Conservation (phyloP, 2,329 filamentous ascomycete genomes). For the Fusarium heterosporum region DNA sequence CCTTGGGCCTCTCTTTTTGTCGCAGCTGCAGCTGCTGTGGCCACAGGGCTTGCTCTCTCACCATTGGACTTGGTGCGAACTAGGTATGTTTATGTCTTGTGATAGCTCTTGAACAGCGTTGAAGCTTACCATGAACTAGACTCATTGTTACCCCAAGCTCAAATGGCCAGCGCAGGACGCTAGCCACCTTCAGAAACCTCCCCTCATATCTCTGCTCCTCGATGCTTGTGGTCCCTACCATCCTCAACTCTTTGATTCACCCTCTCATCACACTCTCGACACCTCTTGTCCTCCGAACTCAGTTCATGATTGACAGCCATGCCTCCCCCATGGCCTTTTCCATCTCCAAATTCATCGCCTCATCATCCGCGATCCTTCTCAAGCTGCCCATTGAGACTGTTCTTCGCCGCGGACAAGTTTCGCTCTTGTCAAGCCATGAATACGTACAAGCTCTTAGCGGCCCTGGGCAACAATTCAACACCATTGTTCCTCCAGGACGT, state of each 20-base stretch:
- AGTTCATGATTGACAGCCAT: slow-evolving; percentile 84
- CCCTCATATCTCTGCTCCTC: slow-evolving; percentile 81
- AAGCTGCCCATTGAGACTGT: slow-evolving; percentile 94
- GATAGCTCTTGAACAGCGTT: neutral
- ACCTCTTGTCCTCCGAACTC: slow-evolving; percentile 86
- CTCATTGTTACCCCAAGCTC: slow-evolving; percentile 87
- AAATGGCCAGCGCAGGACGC: slow-evolving; percentile 78
- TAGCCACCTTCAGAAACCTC: slow-evolving; percentile 80
- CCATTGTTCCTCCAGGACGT: slow-evolving; percentile 81
- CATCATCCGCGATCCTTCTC: slow-evolving; percentile 82
- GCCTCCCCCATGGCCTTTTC: slow-evolving; percentile 85
- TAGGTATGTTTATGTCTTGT: slow-evolving; percentile 53
- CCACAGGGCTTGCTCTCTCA: slow-evolving; percentile 83
- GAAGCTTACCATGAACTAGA: slow-evolving; percentile 56
- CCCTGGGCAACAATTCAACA: slow-evolving; percentile 65
- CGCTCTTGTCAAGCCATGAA: slow-evolving; percentile 69
- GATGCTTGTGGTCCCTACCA: slow-evolving; percentile 81
- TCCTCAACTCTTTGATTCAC: slow-evolving; percentile 87
- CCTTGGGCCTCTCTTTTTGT: slow-evolving; percentile 85
- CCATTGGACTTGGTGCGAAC: slow-evolving; percentile 93
- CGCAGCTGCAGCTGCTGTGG: slow-evolving; percentile 70
- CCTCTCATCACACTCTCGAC: slow-evolving; percentile 84
- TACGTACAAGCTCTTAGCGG: slow-evolving; percentile 63
- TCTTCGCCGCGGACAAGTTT: slow-evolving; percentile 86
- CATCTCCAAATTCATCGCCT: slow-evolving; percentile 83